Percentiles rank a stretch among this genome's conserved stretches.
Conservation (phyloP, 805 yeast genomes). For the Kluyveromyces wickerhamii region DNA sequence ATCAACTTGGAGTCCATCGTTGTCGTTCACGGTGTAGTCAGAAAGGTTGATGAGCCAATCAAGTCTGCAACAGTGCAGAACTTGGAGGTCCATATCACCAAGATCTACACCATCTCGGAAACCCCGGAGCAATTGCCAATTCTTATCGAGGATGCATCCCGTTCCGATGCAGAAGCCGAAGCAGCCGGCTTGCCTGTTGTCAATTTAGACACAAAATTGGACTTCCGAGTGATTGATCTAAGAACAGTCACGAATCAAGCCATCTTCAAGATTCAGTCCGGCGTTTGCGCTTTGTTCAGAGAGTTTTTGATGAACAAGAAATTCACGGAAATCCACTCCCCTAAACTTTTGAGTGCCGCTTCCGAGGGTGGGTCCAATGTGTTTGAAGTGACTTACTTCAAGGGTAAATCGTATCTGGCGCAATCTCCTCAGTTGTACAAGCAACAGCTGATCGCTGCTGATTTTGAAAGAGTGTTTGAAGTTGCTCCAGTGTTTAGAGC, state of each 20-base stretch:
- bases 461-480: slow-evolving; percentile 93
- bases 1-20: slow-evolving; percentile 87
- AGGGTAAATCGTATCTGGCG: slow-evolving; percentile 86
- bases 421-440: slow-evolving; percentile 98
- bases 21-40: slow-evolving; percentile 76
- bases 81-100: slow-evolving; percentile 70
- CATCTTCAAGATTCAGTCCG: slow-evolving; percentile 88
- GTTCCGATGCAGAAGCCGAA: slow-evolving; percentile 92
- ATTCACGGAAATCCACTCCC: slow-evolving; percentile 92
- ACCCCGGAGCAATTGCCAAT: slow-evolving; percentile 92
- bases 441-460: slow-evolving; percentile 97
- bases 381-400: slow-evolving; percentile 88
- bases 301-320: slow-evolving; percentile 64
- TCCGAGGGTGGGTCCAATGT: slow-evolving; percentile 98
- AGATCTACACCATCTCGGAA: slow-evolving; percentile 70
- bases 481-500: slow-evolving; percentile 98
- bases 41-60: slow-evolving; percentile 76
- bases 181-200: slow-evolving; percentile 88
- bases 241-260: slow-evolving; percentile 98
- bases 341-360: slow-evolving; percentile 90
- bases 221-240: slow-evolving; percentile 89
- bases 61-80: slow-evolving; percentile 89
- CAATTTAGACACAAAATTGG: slow-evolving; percentile 92
- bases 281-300: slow-evolving; percentile 79
- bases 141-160: slow-evolving; percentile 90